Conservation (phyloP, 2,329 filamentous ascomycete species). For the Cladosporium oxysporum region DNA sequence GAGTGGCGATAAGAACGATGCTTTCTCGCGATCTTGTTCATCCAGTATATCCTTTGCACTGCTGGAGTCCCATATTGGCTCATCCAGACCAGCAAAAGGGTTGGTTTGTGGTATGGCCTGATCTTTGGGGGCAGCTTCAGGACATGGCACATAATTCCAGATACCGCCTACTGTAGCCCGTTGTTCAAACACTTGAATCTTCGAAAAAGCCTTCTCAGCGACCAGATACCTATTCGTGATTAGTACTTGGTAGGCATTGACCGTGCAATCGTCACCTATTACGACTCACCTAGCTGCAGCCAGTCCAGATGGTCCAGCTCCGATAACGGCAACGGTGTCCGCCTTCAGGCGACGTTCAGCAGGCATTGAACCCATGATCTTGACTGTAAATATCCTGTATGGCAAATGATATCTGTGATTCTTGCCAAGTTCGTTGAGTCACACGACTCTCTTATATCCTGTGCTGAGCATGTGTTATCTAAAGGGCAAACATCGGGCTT, state of each 20-base stretch:
- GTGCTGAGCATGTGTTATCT: neutral
- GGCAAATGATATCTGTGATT: neutral
- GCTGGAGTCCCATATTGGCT: constrained; percentile 55
- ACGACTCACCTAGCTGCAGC: constrained; percentile 66
- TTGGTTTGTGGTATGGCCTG: constrained; percentile 67
- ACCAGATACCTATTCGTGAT: constrained; percentile 61
- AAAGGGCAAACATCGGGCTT: neutral
- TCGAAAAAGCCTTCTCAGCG: constrained; percentile 69
- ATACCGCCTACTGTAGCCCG: constrained; percentile 74
- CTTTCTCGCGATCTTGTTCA: constrained; percentile 38
- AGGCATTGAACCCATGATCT: constrained; percentile 41
- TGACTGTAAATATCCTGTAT: constrained; percentile 20
- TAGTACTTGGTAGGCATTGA: neutral
- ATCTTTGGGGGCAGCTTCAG: constrained; percentile 47
- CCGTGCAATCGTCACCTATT: neutral
- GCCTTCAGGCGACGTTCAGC: constrained; percentile 44
- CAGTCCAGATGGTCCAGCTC: constrained; percentile 78
- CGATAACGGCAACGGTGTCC: constrained; percentile 72
- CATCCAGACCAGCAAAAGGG: constrained; percentile 61
- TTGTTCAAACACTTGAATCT: constrained; percentile 80
- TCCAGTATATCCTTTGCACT: constrained; percentile 21
- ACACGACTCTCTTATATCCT: neutral
- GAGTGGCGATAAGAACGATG: constrained; percentile 69
- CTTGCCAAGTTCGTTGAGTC: neutral
- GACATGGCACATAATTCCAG: constrained; percentile 71